A percentile compares a stretch with the other conserved stretches of the same genome.
Evolutionary conservation across 1,284 basidiomycete genomes (phyloP).

Genomic region (Puccinia triticina): DNA sequence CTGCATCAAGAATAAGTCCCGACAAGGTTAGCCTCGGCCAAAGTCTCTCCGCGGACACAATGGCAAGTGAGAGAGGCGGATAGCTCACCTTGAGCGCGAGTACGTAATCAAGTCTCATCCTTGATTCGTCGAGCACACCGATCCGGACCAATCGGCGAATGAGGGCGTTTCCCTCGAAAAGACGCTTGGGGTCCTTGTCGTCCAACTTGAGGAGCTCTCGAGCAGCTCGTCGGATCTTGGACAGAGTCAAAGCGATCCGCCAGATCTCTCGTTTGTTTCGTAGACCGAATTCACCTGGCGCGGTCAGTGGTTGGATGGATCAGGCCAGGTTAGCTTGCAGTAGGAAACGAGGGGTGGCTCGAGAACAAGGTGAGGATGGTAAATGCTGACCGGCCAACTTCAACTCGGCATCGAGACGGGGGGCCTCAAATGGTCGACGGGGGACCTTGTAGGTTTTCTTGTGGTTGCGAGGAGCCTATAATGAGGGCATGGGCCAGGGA

Average conservation of each 20-base stretch:
- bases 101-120: slow-evolving; percentile 69
- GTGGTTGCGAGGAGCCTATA: slow-evolving; percentile 81
- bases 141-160: slow-evolving; percentile 99
- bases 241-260: slow-evolving; percentile 96
- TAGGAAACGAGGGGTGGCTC: neutral
- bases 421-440: slow-evolving; percentile 93
- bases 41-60: neutral
- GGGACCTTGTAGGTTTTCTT: slow-evolving; percentile 97
- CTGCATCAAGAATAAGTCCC: slow-evolving; percentile 69
- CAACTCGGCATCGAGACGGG: slow-evolving; percentile 98
- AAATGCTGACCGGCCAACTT: slow-evolving; percentile 68
- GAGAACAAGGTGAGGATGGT: slow-evolving; percentile 1
- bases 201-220: slow-evolving; percentile 99
- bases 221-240: slow-evolving; percentile 99
- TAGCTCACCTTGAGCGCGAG: slow-evolving; percentile 47
- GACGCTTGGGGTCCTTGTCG: slow-evolving; percentile 98
- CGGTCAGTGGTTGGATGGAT: slow-evolving; percentile 64
- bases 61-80: neutral
- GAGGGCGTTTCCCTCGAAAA: slow-evolving; percentile 99
- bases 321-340: neutral
- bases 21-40: neutral
- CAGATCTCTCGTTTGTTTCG: slow-evolving; percentile 99
- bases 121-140: slow-evolving; percentile 97
- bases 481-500: too few species aligned
- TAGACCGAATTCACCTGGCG: slow-evolving; percentile 99